Evolutionary conservation across 2,329 filamentous ascomycete species (phyloP).

Genomic region (Exophiala alcalophila): DNA sequence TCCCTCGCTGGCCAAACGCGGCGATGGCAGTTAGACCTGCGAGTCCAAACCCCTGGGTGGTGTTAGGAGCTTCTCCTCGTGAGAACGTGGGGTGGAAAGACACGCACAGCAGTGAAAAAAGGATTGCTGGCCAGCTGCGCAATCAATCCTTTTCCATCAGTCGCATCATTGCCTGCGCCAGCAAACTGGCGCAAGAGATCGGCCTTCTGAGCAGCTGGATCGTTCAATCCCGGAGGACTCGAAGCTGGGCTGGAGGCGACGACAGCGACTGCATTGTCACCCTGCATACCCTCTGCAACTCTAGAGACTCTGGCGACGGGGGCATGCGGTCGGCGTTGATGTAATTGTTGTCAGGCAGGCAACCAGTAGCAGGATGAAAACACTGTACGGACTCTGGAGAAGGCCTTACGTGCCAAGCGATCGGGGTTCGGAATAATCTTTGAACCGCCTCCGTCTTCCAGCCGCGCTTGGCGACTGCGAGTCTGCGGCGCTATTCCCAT

Average conservation of each 20-base stretch:
- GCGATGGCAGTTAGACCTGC: constrained; percentile 80
- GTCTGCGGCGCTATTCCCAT: too few relatives aligned
- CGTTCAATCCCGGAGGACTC: constrained; percentile 7
- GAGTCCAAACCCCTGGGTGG: constrained; percentile 72
- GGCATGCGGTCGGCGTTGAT: constrained; percentile 25
- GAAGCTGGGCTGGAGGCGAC: constrained; percentile 15
- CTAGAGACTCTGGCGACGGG: neutral
- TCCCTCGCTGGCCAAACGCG: constrained; percentile 74
- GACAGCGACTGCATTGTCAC: constrained; percentile 23
- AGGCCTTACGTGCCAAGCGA: too few relatives aligned
- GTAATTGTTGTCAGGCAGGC: too few relatives aligned
- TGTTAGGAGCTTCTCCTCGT: neutral
- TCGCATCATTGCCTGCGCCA: constrained; percentile 21
- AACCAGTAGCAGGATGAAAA: too few relatives aligned
- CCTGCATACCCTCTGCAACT: constrained; percentile 21
- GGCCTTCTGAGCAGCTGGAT: constrained; percentile 18
- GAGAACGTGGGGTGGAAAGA: neutral
- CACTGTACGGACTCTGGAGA: too few relatives aligned
- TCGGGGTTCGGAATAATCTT: too few relatives aligned
- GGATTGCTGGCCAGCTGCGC: constrained; percentile 48
- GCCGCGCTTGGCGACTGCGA: too few relatives aligned
- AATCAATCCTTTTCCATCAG: constrained; percentile 42
- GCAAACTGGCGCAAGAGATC: constrained; percentile 27
- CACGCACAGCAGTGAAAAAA: constrained; percentile 50
- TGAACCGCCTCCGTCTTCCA: too few relatives aligned